Conservation (phyloP, 768 basidiomycete genomes). For the Naganishia onofrii region DNA sequence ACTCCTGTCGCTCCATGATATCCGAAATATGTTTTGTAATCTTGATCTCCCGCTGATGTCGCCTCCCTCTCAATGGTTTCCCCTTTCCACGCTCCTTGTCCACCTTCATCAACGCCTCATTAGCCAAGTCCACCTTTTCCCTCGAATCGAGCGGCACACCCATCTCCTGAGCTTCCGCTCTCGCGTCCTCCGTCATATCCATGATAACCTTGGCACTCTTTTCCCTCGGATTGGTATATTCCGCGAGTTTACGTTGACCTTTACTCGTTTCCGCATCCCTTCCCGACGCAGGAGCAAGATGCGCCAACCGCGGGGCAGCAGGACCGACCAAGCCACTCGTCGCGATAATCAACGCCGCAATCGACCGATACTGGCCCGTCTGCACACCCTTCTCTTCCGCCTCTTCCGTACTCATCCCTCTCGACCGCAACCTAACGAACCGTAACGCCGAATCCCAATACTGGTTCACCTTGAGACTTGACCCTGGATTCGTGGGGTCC, state of each 20-base stretch:
- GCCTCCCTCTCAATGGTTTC: slow-evolving; percentile 36
- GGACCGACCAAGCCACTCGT: slow-evolving; percentile 34
- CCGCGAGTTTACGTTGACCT: slow-evolving; percentile 34
- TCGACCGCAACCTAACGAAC: neutral
- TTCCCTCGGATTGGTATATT: slow-evolving; percentile 34
- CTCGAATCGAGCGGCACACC: slow-evolving; percentile 28
- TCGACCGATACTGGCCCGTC: slow-evolving; percentile 27
- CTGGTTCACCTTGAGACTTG: slow-evolving; percentile 34
- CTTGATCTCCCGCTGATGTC: slow-evolving; percentile 41
- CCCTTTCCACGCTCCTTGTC: slow-evolving; percentile 30
- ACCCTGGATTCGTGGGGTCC: slow-evolving; percentile 32
- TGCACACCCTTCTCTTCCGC: slow-evolving; percentile 2
- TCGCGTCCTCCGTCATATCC: slow-evolving; percentile 29
- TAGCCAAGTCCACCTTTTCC: slow-evolving; percentile 14
- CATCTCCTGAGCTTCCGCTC: slow-evolving; percentile 28
- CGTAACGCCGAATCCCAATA: slow-evolving; percentile 16
- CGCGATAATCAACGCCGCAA: slow-evolving; percentile 41
- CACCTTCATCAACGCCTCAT: slow-evolving; percentile 32
- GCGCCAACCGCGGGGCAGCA: slow-evolving; percentile 38
- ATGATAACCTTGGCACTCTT: slow-evolving; percentile 30
- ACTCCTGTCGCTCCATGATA: slow-evolving; percentile 43
- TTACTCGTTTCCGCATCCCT: slow-evolving; percentile 38
- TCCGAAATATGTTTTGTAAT: slow-evolving; percentile 42
- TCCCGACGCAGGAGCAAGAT: slow-evolving; percentile 36
- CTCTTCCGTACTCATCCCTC: slow-evolving; percentile 6